A percentile compares a stretch with the other conserved stretches of the same genome.
phyloP scores from a whole-genome alignment of 2,329 filamentous ascomycete genomes.

The Paraphoma sp. region DNA sequence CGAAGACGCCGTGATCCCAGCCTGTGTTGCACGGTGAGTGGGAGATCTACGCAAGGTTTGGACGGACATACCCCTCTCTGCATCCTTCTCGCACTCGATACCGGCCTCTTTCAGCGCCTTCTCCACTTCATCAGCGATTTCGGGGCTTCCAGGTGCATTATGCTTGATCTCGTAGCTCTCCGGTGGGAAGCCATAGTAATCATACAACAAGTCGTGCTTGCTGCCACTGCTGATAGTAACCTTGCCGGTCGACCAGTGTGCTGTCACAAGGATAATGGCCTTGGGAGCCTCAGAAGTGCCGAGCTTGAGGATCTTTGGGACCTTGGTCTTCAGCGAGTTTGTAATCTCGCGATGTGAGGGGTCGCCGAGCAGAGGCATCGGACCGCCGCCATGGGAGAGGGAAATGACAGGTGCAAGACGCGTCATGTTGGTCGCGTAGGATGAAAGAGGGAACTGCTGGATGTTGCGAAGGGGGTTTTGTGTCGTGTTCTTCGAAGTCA shows the following conservation, averaged over 20 bases:
- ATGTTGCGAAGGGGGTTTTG: slow-evolving; percentile 32
- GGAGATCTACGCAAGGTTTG: background rate
- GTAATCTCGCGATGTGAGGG: slow-evolving; percentile 59
- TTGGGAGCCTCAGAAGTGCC: slow-evolving; percentile 57
- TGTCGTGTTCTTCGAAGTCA: slow-evolving; percentile 20
- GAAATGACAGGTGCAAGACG: slow-evolving; percentile 48
- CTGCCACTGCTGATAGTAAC: slow-evolving; percentile 61
- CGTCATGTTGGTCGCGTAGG: slow-evolving; percentile 34
- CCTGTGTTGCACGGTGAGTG: slow-evolving; percentile 30
- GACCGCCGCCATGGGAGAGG: slow-evolving; percentile 55
- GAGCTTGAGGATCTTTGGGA: slow-evolving; percentile 64
- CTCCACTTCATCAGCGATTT: slow-evolving; percentile 58
- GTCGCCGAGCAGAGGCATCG: slow-evolving; percentile 65
- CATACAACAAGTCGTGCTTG: slow-evolving; percentile 60
- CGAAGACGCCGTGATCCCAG: slow-evolving; percentile 69
- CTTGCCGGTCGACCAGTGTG: slow-evolving; percentile 61
- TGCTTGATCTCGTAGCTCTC: slow-evolving; percentile 64
- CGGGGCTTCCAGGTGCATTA: slow-evolving; percentile 62
- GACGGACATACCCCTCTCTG: slow-evolving; percentile 35
- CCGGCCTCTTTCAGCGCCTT: slow-evolving; percentile 57
- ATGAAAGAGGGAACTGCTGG: slow-evolving; percentile 35
- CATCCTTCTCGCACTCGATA: slow-evolving; percentile 45
- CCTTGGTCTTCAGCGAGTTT: slow-evolving; percentile 59
- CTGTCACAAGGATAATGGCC: slow-evolving; percentile 64
- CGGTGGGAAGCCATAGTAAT: slow-evolving; percentile 66